Base-by-base conservation (phyloP, 2,329 filamentous ascomycete genomes). In the Fusarium bulbicola region DNA sequence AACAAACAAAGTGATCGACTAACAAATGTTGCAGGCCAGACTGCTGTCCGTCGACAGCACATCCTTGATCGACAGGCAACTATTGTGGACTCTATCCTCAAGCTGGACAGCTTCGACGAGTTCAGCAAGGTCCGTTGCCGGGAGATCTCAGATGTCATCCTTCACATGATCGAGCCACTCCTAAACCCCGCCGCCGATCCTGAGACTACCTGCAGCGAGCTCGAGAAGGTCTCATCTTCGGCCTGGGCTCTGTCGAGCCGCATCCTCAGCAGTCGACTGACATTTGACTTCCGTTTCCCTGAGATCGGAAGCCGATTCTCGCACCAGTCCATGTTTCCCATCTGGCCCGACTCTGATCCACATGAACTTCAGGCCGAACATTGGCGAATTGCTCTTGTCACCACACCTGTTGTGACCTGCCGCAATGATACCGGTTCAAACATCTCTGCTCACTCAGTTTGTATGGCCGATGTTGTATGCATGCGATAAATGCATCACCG, bases 321-420 rank as follows among this genome's bases (percentile, higher is more conserved):
- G 21, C 82, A 81, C 64, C 82, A 86, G 72, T 83, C 80, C 72
- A 90, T 87, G 84, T 79, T 81, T 50, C 84, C 72, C 60, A 81
- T 87, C 68, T 87, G 87, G 79, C 82, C 82, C 30, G 71, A 77
- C 40, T 74, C 81, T 34, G 81, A 85, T 40, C 80, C 83, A 1
- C 77, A 82, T 61, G 81, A 84, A 58, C 78, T 89, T 26, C 86
- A 89, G 79, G 80, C 82, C 11, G 83, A 83, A 74, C 86, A 89
- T 74, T 86, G 82, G 79, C 85, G 87, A 10, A 78, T 90, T n/a
- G 85, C 85, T 59, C 81, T 89, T 4, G 85, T 87, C 34, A 85
- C 87, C 10, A 89, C 88, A 0, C 88, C 88, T 2, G 84, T 86
- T 14, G 84, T 90, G 50, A 89, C 86, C 5, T 84, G 87, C 73